Conservation (phyloP, 257 asterid species). For the Solanum habrochaites region DNA sequence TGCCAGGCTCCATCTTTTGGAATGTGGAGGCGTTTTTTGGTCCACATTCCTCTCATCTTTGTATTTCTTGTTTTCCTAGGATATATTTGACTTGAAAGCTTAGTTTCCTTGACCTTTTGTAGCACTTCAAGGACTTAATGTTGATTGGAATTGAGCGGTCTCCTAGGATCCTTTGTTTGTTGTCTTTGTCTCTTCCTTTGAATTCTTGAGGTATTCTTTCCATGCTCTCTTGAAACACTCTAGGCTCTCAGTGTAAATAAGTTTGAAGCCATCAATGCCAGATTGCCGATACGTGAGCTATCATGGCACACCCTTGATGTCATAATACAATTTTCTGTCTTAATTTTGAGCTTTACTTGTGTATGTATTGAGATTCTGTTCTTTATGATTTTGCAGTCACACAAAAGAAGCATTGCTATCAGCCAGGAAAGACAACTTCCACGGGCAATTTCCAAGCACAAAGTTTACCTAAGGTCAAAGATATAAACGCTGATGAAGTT, state of each 20-base stretch:
- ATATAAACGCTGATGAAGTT: constrained; percentile 5
- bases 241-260: background rate
- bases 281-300: background rate
- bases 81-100: background rate
- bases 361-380: background rate
- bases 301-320: background rate
- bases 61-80: background rate
- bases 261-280: background rate
- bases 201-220: background rate
- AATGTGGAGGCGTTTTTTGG: background rate
- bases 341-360: background rate
- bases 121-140: background rate
- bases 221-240: background rate
- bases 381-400: constrained; percentile 21
- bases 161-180: background rate
- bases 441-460: constrained; percentile 15
- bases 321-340: background rate
- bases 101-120: background rate
- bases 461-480: constrained; percentile 23
- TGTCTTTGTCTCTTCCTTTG: background rate
- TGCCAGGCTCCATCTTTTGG: background rate
- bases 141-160: background rate
- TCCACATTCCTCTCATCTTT: background rate
- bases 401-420: constrained; percentile 35
- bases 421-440: constrained; percentile 21